Percentiles rank a stretch among this genome's conserved stretches.
Evolutionary conservation across 805 yeast species (phyloP).

Genomic region (Nakazawaea wyomingensis): DNA sequence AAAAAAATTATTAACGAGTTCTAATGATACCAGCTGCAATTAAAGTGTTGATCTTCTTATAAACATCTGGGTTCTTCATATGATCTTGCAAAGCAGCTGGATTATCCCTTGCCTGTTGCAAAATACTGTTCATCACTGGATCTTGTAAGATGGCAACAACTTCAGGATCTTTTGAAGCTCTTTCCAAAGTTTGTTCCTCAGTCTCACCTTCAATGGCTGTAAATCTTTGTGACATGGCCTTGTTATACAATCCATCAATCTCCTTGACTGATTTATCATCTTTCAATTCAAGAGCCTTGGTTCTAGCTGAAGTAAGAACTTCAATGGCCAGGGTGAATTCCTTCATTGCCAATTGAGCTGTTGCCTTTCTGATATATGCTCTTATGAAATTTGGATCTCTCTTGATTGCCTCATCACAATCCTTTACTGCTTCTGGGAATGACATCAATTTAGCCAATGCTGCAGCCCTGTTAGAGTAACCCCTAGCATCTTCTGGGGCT

Average conservation of each 20-base stretch:
- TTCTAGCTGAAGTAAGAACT: conserved; percentile 74
- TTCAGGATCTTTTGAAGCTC: conserved; percentile 92
- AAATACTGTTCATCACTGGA: conserved; percentile 93
- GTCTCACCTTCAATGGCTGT: conserved; percentile 83
- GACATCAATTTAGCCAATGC: conserved; percentile 91
- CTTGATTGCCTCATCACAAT: conserved; percentile 84
- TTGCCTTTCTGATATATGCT: conserved; percentile 96
- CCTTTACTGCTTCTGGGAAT: conserved; percentile 93
- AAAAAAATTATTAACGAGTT: conserved; percentile 57
- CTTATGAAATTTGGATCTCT: conserved; percentile 86
- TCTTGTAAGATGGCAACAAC: conserved; percentile 83
- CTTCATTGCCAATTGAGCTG: conserved; percentile 84
- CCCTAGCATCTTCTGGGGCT: conserved; percentile 95
- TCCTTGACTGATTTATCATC: conserved; percentile 62
- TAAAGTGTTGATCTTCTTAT: conserved; percentile 79
- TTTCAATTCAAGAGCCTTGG: conserved; percentile 58
- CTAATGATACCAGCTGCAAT: conserved; percentile 97
- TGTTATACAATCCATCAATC: conserved; percentile 74
- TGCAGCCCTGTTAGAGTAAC: conserved; percentile 97
- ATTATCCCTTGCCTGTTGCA: conserved; percentile 88
- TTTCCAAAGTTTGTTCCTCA: conserved; percentile 87
- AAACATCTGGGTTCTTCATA: conserved; percentile 93
- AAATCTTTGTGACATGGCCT: conserved; percentile 78
- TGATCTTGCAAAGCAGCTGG: conserved; percentile 98
- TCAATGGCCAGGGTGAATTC: conserved; percentile 80